Evolutionary conservation across 768 basidiomycete genomes (phyloP).

Genomic region (Clitopilus hobsonii): DNA sequence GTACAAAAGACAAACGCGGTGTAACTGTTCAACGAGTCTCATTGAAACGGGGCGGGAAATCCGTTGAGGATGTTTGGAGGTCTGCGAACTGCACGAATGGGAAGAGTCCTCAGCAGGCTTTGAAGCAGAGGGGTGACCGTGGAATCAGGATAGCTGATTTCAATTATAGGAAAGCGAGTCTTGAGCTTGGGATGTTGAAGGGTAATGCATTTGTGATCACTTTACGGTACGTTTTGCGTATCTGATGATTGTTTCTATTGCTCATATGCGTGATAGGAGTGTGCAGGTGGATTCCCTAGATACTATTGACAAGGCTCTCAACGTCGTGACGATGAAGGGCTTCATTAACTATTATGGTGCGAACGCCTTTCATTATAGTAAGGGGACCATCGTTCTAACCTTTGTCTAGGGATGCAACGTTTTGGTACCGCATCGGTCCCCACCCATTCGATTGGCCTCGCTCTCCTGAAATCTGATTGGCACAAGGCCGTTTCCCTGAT

Average conservation of each 20-base stretch:
- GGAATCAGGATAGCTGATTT: constrained; percentile 88
- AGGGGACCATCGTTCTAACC: constrained; percentile 3
- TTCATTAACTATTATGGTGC: constrained; percentile 98
- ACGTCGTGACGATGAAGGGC: constrained; percentile 73
- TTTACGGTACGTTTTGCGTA: constrained; percentile 54
- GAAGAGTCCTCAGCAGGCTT: constrained; percentile 49
- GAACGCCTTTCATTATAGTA: constrained; percentile 1
- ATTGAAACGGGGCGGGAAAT: constrained; percentile 69
- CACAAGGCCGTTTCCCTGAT: constrained; percentile 80
- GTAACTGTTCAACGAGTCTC: constrained; percentile 93
- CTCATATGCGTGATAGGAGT: constrained; percentile 49
- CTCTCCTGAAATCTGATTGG: constrained; percentile 88
- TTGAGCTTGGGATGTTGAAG: constrained; percentile 95
- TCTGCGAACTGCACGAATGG: constrained; percentile 64
- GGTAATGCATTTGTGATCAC: constrained; percentile 97
- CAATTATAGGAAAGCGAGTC: constrained; percentile 71
- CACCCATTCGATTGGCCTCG: constrained; percentile 91
- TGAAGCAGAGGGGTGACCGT: constrained; percentile 77
- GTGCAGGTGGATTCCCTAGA: constrained; percentile 74
- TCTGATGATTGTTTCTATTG: background rate
- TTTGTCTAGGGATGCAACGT: constrained; percentile 83
- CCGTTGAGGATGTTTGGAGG: constrained; percentile 83
- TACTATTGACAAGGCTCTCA: constrained; percentile 70
- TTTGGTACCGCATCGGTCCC: constrained; percentile 97
- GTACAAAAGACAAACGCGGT: constrained; percentile 98